phyloP scores from a whole-genome alignment of 208 protist genomes.

The Leishmania arabica region DNA sequence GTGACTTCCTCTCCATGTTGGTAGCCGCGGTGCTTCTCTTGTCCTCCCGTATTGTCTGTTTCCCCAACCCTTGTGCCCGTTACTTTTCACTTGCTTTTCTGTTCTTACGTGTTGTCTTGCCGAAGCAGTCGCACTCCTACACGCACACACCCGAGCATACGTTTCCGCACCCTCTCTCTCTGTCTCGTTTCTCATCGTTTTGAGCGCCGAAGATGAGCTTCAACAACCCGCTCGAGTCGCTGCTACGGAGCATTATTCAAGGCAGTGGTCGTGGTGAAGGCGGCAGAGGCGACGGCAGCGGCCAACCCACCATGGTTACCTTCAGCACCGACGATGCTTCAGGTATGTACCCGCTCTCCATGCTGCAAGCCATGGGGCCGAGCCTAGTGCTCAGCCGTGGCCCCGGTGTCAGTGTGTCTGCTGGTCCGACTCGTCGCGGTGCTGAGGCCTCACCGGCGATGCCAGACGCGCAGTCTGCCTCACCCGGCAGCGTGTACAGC shows the following conservation, averaged over 20 bases:
- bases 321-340: constrained; percentile 19
- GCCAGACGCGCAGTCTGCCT: constrained; percentile 9
- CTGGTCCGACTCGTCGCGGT: not conserved
- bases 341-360: constrained; percentile 15
- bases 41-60: too few species aligned
- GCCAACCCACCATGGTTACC: constrained; percentile 20
- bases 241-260: constrained; percentile 22
- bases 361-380: constrained; percentile 25
- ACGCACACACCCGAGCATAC: too few species aligned
- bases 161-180: not conserved
- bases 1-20: not conserved
- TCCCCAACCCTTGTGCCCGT: not conserved
- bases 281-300: not conserved
- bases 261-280: constrained; percentile 8
- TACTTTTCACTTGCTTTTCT: not conserved
- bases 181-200: not conserved
- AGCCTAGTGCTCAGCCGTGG: constrained; percentile 12
- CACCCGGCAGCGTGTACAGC: constrained; percentile 51
- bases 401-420: not conserved
- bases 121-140: not conserved
- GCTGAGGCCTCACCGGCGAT: not conserved
- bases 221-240: constrained; percentile 17
- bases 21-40: not conserved
- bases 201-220: constrained; percentile 11
- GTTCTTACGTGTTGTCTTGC: not conserved